These are phyloP conservation scores for Cryptococcus hybrid DNA, from an alignment of 1,284 basidiomycete genomes.

Conservation along the genomic window DNA sequence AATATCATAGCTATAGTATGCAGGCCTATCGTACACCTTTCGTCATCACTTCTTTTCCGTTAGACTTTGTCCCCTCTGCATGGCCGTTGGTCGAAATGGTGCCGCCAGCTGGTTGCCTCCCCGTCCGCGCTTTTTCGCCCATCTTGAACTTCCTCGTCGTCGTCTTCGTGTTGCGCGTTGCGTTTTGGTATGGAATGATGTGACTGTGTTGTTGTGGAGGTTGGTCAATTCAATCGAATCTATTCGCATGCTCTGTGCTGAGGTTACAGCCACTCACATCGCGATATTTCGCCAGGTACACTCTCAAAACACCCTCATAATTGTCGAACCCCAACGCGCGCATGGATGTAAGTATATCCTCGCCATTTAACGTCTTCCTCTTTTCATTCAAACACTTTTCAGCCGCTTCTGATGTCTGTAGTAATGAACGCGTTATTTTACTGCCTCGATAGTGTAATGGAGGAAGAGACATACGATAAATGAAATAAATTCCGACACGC, in stretches of 20 bases:
- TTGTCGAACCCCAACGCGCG: slow-evolving; percentile 90
- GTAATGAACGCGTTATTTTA: slow-evolving; percentile 2
- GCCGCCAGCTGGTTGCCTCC: slow-evolving; percentile 3
- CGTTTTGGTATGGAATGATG: slow-evolving; percentile 15
- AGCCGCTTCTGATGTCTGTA: slow-evolving; percentile 57
- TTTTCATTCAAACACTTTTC: slow-evolving; percentile 98
- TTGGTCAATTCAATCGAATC: neutral
- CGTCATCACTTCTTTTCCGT: slow-evolving; percentile 9
- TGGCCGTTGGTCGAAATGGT: neutral
- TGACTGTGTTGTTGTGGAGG: neutral
- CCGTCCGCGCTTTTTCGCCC: slow-evolving; percentile 13
- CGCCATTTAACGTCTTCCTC: slow-evolving; percentile 89
- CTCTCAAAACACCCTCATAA: slow-evolving; percentile 84
- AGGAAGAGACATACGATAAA: slow-evolving; percentile 62
- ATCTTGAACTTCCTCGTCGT: neutral
- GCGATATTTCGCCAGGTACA: slow-evolving; percentile 83
- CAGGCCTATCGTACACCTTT: neutral
- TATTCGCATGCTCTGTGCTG: neutral
- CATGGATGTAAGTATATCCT: slow-evolving; percentile 86
- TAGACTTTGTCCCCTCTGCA: neutral
- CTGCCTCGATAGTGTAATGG: neutral
- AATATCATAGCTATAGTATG: neutral
- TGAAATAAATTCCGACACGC: slow-evolving; percentile 92
- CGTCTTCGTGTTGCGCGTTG: slow-evolving; percentile 8
- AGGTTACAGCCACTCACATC: slow-evolving; percentile 58